Percentiles rank a stretch among this genome's conserved stretches.
phyloP scores from a whole-genome alignment of 192 early-diverging fungal genomes.

The Lunasporangiospora selenospora region DNA sequence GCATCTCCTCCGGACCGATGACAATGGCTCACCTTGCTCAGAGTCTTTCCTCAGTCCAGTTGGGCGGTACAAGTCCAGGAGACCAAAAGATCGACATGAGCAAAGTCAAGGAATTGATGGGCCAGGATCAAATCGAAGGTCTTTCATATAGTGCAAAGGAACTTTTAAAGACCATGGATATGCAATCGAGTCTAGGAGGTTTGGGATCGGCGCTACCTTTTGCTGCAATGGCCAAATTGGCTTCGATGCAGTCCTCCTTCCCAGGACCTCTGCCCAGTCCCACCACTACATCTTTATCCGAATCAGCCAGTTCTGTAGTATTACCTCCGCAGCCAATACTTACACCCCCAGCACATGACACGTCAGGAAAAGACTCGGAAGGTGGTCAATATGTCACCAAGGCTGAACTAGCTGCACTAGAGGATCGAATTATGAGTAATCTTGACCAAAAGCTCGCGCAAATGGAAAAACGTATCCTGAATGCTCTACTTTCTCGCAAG shows the following conservation, averaged over 20 bases:
- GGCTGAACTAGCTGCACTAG: constrained; percentile 24
- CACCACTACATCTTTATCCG: neutral
- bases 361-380: too few relatives aligned
- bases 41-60: too few relatives aligned
- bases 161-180: constrained; percentile 23
- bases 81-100: constrained; percentile 34
- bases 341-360: neutral
- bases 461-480: constrained; percentile 25
- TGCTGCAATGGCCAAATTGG: neutral
- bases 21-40: too few relatives aligned
- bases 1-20: neutral
- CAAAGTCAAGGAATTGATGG: constrained; percentile 17
- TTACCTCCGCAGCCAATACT: neutral
- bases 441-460: constrained; percentile 22
- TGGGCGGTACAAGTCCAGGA: too few relatives aligned
- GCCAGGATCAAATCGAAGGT: constrained; percentile 17
- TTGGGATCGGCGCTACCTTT: neutral
- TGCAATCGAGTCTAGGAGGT: constrained; percentile 4
- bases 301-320: neutral
- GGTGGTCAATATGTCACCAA: constrained; percentile 33
- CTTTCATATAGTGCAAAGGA: constrained; percentile 27
- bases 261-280: neutral
- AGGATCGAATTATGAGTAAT: constrained; percentile 18
- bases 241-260: neutral
- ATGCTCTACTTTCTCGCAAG: too few relatives aligned